Evolutionary conservation across 148 eudicot genomes (phyloP).

Genomic region (Agrostemma githago): DNA sequence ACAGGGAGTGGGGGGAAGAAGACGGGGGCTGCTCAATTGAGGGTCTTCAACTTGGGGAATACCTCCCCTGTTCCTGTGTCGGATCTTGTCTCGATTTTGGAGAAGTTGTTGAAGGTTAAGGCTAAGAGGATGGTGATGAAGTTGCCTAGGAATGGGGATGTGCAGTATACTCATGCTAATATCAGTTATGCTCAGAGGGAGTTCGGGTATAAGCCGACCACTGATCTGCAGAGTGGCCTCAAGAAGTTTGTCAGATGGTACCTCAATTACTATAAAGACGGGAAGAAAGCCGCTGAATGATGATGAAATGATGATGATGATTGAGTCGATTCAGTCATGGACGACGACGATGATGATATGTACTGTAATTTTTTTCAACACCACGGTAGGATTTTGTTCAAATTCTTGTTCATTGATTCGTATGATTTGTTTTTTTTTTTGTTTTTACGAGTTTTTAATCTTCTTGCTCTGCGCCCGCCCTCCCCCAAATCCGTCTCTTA

Average conservation of each 20-base stretch:
- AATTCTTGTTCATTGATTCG: constrained; percentile 51
- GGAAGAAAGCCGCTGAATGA: constrained; percentile 57
- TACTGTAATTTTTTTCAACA: constrained; percentile 19
- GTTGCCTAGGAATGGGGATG: constrained; percentile 80
- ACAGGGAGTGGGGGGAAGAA: constrained; percentile 86
- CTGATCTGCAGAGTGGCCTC: constrained; percentile 67
- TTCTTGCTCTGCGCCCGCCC: not conserved
- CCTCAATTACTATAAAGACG: constrained; percentile 50
- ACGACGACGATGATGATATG: constrained; percentile 34
- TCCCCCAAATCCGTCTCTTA: constrained; percentile 30
- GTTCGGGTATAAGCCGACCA: constrained; percentile 69
- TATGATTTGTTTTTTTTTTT: constrained; percentile 42
- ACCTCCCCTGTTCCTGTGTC: constrained; percentile 84
- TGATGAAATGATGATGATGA: constrained; percentile 21
- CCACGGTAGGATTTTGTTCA: constrained; percentile 33
- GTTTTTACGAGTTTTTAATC: constrained; percentile 27
- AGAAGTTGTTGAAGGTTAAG: constrained; percentile 64
- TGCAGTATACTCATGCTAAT: constrained; percentile 70
- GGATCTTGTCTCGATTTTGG: constrained; percentile 71
- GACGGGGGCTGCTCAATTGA: constrained; percentile 59
- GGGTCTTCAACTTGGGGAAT: constrained; percentile 80
- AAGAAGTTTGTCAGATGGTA: constrained; percentile 85
- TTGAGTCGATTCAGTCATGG: constrained; percentile 6
- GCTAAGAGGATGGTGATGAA: constrained; percentile 62
- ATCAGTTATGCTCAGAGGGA: constrained; percentile 68